A percentile compares a stretch with the other conserved stretches of the same genome.
Conservation (phyloP, 768 basidiomycete genomes). For the Phanerodontia chrysosporium region DNA sequence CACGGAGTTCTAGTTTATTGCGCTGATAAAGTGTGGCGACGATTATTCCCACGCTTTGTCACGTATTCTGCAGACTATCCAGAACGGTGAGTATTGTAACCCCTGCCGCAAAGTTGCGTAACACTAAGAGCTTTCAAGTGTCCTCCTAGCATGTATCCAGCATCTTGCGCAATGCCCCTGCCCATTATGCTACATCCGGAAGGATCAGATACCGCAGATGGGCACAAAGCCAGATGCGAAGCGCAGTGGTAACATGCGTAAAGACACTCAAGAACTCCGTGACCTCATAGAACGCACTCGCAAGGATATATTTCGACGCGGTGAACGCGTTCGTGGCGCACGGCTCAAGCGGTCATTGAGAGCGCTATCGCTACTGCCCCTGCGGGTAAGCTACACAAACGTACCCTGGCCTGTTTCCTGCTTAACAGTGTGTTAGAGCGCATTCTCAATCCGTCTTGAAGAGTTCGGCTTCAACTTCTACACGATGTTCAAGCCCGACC, state of each 20-base stretch:
- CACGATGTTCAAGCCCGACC: slow-evolving; percentile 22
- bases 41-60: slow-evolving; percentile 24
- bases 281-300: no score
- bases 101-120: not conserved
- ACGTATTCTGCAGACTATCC: slow-evolving; percentile 32
- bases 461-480: slow-evolving; percentile 20
- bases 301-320: no score
- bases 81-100: slow-evolving; percentile 27
- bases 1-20: slow-evolving; percentile 26
- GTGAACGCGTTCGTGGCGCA: no score
- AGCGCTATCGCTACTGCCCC: no score
- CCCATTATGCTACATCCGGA: slow-evolving; percentile 32
- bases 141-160: slow-evolving; percentile 34
- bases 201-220: slow-evolving; percentile 4
- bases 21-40: slow-evolving; percentile 21
- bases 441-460: slow-evolving; percentile 21
- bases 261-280: no score
- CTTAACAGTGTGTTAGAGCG: no score
- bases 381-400: no score
- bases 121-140: slow-evolving; percentile 16
- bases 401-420: no score
- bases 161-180: slow-evolving; percentile 37
- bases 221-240: no score
- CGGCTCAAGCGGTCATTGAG: no score
- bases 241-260: no score